These are phyloP conservation scores for Colletotrichum sp. DNA, from an alignment of 2,329 filamentous ascomycete species.

Conservation along the genomic window DNA sequence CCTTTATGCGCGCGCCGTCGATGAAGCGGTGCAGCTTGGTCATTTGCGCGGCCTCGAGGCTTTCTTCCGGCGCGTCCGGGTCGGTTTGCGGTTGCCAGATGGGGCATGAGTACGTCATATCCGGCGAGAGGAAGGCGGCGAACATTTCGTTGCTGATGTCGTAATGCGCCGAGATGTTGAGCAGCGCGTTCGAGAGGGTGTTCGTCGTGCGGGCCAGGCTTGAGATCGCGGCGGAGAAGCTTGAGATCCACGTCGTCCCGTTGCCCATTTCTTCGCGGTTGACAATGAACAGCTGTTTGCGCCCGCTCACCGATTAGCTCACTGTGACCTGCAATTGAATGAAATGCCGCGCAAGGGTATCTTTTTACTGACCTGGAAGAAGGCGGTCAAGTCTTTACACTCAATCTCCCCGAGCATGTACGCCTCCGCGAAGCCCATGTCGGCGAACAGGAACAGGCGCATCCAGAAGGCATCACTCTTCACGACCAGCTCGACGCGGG, in stretches of 20 bases:
- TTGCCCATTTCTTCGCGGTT: constrained; percentile 70
- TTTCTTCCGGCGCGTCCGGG: constrained; percentile 51
- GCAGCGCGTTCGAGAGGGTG: constrained; percentile 59
- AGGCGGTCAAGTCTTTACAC: constrained; percentile 68
- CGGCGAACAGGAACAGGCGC: constrained; percentile 69
- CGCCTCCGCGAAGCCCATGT: constrained; percentile 77
- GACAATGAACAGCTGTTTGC: constrained; percentile 68
- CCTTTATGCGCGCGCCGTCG: constrained; percentile 65
- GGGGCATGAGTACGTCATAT: constrained; percentile 79
- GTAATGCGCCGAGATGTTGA: constrained; percentile 76
- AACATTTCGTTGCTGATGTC: constrained; percentile 81
- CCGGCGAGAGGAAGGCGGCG: constrained; percentile 72
- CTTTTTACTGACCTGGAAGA: constrained; percentile 61
- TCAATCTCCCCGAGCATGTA: constrained; percentile 77
- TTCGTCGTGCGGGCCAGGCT: constrained; percentile 63
- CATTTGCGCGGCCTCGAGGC: constrained; percentile 68
- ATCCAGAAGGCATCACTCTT: constrained; percentile 74
- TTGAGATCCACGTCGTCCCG: constrained; percentile 66
- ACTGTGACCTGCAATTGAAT: constrained; percentile 4
- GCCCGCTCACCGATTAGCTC: constrained; percentile 5
- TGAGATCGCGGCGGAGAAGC: constrained; percentile 61
- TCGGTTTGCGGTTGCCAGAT: constrained; percentile 61
- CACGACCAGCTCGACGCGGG: constrained; percentile 61
- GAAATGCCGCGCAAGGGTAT: not conserved
- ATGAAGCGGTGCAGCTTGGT: constrained; percentile 72